Evolutionary conservation across 169 alveolate genomes (phyloP).

Genomic region (Eimeria maxima): DNA sequence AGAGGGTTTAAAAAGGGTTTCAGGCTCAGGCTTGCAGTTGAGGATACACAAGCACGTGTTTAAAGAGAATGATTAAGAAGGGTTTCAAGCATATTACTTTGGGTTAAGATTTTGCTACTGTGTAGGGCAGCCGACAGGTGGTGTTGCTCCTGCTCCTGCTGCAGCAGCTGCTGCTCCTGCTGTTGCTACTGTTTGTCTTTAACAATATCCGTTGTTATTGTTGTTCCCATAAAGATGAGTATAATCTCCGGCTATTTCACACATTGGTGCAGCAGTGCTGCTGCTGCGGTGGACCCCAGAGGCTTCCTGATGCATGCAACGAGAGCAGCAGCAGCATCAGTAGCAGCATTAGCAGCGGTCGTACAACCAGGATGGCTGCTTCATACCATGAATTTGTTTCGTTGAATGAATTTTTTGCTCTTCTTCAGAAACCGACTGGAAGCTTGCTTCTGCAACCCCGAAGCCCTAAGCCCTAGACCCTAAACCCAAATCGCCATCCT

Average conservation of each 20-base stretch:
- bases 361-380: neutral
- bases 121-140: constrained; percentile 14
- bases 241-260: too few relatives aligned
- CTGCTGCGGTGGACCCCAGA: neutral
- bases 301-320: neutral
- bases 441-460: neutral
- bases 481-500: too few relatives aligned
- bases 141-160: neutral
- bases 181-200: neutral
- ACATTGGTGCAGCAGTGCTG: neutral
- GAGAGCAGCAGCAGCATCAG: neutral
- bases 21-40: neutral
- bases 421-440: neutral
- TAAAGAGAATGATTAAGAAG: neutral
- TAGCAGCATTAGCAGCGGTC: constrained; percentile 1
- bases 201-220: neutral
- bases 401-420: neutral
- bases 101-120: neutral
- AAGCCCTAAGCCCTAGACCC: neutral
- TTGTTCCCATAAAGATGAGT: neutral
- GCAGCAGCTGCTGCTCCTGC: neutral
- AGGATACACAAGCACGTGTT: neutral
- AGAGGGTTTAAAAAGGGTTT: too few relatives aligned
- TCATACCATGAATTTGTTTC: neutral
- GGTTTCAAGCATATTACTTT: neutral